A percentile compares a stretch with the other conserved stretches of the same genome.
phyloP scores from a whole-genome alignment of 176 grass and related monocot species.

The Avena sativa region DNA sequence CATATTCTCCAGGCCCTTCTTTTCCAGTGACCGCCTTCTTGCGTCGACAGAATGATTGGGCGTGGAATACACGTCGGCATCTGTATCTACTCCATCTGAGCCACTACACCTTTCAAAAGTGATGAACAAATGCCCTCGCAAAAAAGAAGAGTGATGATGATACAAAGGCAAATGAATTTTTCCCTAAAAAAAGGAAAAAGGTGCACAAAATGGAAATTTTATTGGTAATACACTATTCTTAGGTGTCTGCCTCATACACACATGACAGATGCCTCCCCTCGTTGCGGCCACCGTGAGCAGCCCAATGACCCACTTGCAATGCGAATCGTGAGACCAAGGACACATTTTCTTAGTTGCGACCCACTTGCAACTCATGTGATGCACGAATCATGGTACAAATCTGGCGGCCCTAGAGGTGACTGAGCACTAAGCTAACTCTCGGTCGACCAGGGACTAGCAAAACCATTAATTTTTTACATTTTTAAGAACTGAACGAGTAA shows the following conservation, averaged over 20 bases:
- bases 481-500: no score
- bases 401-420: no score
- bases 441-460: no score
- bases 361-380: no score
- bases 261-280: not conserved
- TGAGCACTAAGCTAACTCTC: no score
- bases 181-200: not conserved
- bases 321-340: no score
- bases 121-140: not conserved
- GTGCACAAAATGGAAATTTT: not conserved
- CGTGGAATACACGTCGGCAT: conserved; percentile 17
- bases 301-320: no score
- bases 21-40: not conserved
- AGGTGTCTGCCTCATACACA: not conserved
- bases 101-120: not conserved
- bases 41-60: conserved; percentile 13
- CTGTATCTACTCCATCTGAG: not conserved
- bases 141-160: not conserved
- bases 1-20: not conserved
- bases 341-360: no score
- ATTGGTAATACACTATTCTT: not conserved
- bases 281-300: not conserved
- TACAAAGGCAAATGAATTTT: not conserved
- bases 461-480: not conserved
- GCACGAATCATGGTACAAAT: no score